Evolutionary conservation across 169 alveolate species (phyloP).

Genomic region (Eimeria brunetti): DNA sequence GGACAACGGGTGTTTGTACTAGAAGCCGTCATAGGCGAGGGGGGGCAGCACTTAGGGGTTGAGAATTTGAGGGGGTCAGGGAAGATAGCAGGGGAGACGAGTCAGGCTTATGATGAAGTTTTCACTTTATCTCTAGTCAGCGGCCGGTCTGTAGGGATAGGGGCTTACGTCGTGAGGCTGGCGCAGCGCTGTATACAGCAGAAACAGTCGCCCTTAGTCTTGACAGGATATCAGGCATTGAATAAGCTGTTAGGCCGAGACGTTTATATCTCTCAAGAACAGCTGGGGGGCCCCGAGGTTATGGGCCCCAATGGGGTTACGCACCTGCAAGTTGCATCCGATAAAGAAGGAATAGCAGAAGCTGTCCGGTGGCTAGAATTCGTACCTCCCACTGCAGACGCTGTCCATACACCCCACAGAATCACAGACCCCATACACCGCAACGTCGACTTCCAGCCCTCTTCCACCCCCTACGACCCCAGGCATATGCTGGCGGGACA

Average conservation of each 20-base stretch:
- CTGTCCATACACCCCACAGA: slow-evolving; percentile 70
- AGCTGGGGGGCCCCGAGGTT: slow-evolving; percentile 93
- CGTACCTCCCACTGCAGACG: slow-evolving; percentile 84
- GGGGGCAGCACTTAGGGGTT: slow-evolving; percentile 86
- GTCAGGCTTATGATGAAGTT: slow-evolving; percentile 90
- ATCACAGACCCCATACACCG: slow-evolving; percentile 83
- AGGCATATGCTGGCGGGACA: slow-evolving; percentile 85
- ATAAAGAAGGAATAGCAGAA: slow-evolving; percentile 89
- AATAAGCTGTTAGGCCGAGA: slow-evolving; percentile 91
- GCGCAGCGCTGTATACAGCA: slow-evolving; percentile 92
- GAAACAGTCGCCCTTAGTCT: slow-evolving; percentile 88
- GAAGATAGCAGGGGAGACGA: slow-evolving; percentile 93
- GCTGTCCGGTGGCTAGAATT: slow-evolving; percentile 89
- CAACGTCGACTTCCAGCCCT: slow-evolving; percentile 82
- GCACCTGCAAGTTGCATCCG: slow-evolving; percentile 89
- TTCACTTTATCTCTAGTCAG: slow-evolving; percentile 92
- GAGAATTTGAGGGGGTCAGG: slow-evolving; percentile 92
- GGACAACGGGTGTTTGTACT: slow-evolving; percentile 59
- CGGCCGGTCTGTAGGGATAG: slow-evolving; percentile 93
- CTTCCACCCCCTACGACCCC: slow-evolving; percentile 85
- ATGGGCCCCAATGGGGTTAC: slow-evolving; percentile 93
- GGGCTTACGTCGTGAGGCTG: slow-evolving; percentile 92
- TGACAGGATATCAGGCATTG: slow-evolving; percentile 93
- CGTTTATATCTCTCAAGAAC: slow-evolving; percentile 92
- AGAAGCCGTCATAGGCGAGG: slow-evolving; percentile 71